A percentile compares a stretch with the other conserved stretches of the same genome.
These are phyloP conservation scores for Talaromyces sp. DNA, from an alignment of 2,329 filamentous ascomycete genomes.

Conservation along the genomic window DNA sequence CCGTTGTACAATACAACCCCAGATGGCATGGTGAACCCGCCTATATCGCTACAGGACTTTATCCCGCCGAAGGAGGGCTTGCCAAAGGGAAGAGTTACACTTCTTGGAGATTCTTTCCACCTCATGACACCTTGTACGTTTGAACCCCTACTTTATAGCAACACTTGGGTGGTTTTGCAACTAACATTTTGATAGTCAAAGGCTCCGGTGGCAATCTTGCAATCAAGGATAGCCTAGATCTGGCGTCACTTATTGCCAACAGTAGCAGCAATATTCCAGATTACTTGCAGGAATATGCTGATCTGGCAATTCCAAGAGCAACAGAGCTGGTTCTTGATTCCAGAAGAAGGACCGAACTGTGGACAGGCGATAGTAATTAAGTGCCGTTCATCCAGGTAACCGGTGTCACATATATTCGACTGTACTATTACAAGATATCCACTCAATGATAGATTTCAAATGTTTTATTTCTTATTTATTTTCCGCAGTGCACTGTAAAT, in stretches of 20 bases:
- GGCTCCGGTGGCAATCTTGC: conserved; percentile 1
- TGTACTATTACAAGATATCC: neutral
- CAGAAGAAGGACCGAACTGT: neutral
- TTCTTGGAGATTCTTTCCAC: neutral
- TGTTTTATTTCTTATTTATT: too few relatives aligned
- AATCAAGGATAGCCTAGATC: neutral
- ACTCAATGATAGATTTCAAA: too few relatives aligned
- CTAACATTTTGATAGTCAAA: neutral
- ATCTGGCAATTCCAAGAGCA: conserved; percentile 1
- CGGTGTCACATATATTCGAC: neutral
- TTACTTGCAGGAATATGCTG: neutral
- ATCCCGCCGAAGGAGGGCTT: neutral
- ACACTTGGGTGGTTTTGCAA: neutral
- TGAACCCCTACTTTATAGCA: neutral
- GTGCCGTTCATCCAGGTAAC: neutral
- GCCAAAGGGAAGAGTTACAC: conserved; percentile 2
- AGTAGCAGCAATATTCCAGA: neutral
- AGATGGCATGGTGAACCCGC: neutral
- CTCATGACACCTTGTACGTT: conserved; percentile 6
- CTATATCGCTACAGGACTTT: neutral
- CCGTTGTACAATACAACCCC: conserved; percentile 2
- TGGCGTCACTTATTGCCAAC: neutral
- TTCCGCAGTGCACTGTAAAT: too few relatives aligned
- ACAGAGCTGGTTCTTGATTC: neutral
- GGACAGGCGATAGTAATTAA: neutral